A percentile compares a stretch with the other conserved stretches of the same genome.
phyloP scores from a whole-genome alignment of 768 basidiomycete genomes.

The Suillus ampliporus region DNA sequence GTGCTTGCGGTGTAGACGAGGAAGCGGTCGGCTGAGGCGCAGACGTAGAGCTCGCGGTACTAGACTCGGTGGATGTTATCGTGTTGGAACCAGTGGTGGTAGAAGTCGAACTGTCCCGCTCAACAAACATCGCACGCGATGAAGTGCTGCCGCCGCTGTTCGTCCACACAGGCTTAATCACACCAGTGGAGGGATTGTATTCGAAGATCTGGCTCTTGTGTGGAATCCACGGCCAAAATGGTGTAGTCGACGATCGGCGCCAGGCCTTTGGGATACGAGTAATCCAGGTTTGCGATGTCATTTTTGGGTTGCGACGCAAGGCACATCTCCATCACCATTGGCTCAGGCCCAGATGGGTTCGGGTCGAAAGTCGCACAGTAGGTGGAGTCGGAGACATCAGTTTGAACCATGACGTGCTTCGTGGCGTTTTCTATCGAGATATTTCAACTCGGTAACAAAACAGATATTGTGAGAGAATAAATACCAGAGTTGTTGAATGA shows the following conservation, averaged over 20 bases:
- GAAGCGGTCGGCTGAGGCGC: conserved; percentile 15
- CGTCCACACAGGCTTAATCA: conserved; percentile 60
- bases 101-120: conserved; percentile 14
- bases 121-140: conserved; percentile 5
- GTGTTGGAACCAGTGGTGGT: conserved; percentile 14
- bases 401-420: conserved; percentile 48
- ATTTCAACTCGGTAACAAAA: conserved; percentile 8
- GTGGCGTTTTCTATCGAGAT: conserved; percentile 18
- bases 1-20: conserved; percentile 17
- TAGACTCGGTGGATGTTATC: conserved; percentile 18
- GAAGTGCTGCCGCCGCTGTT: conserved; percentile 17
- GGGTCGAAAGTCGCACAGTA: conserved; percentile 71
- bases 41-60: conserved; percentile 19
- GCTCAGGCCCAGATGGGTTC: conserved; percentile 50
- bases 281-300: not conserved
- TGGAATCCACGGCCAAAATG: conserved; percentile 12
- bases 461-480: conserved; percentile 5
- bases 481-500: conserved; percentile 18
- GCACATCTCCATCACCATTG: conserved; percentile 57
- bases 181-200: conserved; percentile 53
- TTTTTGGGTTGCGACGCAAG: not conserved
- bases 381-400: conserved; percentile 47
- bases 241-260: conserved; percentile 8
- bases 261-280: conserved; percentile 1
- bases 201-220: conserved; percentile 64